Conservation (phyloP, 2,329 filamentous ascomycete genomes). For the Lachnellula cervina region DNA sequence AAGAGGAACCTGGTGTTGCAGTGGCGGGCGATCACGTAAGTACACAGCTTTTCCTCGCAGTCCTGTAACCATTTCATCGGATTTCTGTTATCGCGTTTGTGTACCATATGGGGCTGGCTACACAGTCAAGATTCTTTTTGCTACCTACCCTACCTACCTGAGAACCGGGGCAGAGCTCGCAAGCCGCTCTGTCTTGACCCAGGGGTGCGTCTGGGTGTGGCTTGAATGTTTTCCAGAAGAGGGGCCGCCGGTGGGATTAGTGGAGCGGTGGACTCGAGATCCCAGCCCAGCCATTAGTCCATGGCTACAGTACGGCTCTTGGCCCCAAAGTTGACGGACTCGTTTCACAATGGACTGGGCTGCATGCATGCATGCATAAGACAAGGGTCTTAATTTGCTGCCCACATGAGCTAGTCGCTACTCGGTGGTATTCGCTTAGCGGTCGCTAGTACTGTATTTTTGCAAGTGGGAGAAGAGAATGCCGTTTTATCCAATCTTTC, state of each 20-base stretch:
- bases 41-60: conserved; percentile 19
- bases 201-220: conserved; percentile 8
- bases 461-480: conserved; percentile 11
- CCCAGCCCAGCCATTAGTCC: neutral
- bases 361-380: conserved; percentile 16
- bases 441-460: too few relatives aligned
- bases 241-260: neutral
- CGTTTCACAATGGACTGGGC: conserved; percentile 26
- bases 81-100: conserved; percentile 18
- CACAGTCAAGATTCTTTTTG: conserved; percentile 16
- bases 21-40: conserved; percentile 42
- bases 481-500: too few relatives aligned
- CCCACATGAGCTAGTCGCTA: conserved; percentile 13
- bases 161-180: conserved; percentile 13
- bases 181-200: conserved; percentile 22
- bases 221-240: conserved; percentile 30
- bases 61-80: conserved; percentile 5
- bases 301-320: neutral
- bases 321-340: conserved; percentile 12
- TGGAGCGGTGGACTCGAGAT: conserved; percentile 13
- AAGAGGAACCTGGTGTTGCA: conserved; percentile 39
- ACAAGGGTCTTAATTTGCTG: conserved; percentile 22
- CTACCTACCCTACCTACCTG: conserved; percentile 1
- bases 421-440: conserved; percentile 15
- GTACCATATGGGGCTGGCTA: conserved; percentile 5